Base-by-base conservation (phyloP, 352 stramenopile genomes). In the Phytophthora agathidicida region DNA sequence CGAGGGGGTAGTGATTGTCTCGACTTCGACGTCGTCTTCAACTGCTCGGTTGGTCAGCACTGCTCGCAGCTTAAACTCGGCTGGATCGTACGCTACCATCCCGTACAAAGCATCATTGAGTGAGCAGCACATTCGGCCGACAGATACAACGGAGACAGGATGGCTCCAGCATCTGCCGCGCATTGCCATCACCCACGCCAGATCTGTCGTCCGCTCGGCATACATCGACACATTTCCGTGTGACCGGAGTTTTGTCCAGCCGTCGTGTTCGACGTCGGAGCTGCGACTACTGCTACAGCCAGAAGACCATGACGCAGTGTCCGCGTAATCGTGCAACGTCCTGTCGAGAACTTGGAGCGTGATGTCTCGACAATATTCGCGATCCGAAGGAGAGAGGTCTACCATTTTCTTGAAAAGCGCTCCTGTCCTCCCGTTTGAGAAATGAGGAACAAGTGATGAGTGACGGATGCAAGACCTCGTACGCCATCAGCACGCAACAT, bases 51-150 rank as follows among this genome's bases (percentile, higher is more conserved):
- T 17, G 44, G 57, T 63, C 13, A 63, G 16, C n/a, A 50, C 44
- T 4, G 36, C 49, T 7, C 54, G 54, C n/a, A 63, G 22, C 45
- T 57, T 63, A 13, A 63, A 57, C 16, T 63, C 54, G 7, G 45
- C 54, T 30, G 44, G 44, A 26, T 63, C 45, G 2, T 44, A 63
- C 9, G 48, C 54, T 16, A 50, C 45, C 20, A 57, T 20, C 4
- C 45, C 30, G 20, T 63, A 57, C 5, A 63, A 36, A 2, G 42
- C 54, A 11, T 57, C 54, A 1, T 47, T 30, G 7, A 63, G 28
- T 31, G 54, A 63, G 31, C 54, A 63, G 36, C 54, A 50, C 45
- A 63, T 57, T 2, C 37, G 54, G 31, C 45, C 45, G 28, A 63
- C 35, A 23, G 45, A 44, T 11, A 63, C 30, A 7, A 57, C 54